Conservation (phyloP, 2,329 filamentous ascomycete species). For the Pezicula rhizophila region DNA sequence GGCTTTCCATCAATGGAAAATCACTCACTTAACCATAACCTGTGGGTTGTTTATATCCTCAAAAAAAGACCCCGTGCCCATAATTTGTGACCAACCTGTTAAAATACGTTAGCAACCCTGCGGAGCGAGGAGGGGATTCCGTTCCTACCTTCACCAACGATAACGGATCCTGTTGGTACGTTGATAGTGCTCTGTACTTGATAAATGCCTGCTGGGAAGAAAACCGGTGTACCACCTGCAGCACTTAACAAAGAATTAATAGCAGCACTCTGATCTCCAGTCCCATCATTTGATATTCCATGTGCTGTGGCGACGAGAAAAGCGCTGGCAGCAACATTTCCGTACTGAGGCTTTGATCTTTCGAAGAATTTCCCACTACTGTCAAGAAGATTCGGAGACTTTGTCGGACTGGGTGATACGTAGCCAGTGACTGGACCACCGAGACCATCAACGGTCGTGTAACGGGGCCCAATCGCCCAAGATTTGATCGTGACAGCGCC, state of each 20-base stretch:
- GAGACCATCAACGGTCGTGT: not conserved
- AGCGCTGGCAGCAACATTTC: slow-evolving; percentile 45
- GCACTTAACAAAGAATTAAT: too few species aligned
- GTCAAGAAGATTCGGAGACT: not conserved
- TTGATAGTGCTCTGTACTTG: slow-evolving; percentile 38
- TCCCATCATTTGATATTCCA: slow-evolving; percentile 36
- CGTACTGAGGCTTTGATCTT: slow-evolving; percentile 48
- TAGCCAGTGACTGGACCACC: too few species aligned
- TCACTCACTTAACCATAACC: slow-evolving; percentile 29
- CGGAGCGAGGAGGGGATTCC: too few species aligned
- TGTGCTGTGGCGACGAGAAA: slow-evolving; percentile 42
- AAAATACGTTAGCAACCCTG: too few species aligned
- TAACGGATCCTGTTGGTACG: slow-evolving; percentile 33
- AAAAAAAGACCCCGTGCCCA: slow-evolving; percentile 34
- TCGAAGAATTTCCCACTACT: slow-evolving; percentile 36
- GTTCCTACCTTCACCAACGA: slow-evolving; percentile 27
- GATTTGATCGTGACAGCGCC: not conserved
- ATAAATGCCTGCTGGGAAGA: slow-evolving; percentile 50
- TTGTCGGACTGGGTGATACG: not conserved
- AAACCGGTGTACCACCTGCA: slow-evolving; percentile 31
- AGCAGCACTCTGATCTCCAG: too few species aligned
- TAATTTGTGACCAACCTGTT: slow-evolving; percentile 32
- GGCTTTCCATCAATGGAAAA: too few species aligned
- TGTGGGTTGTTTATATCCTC: slow-evolving; percentile 33
- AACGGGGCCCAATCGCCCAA: not conserved